Base-by-base conservation (phyloP, 1,139 yeast genomes). In the Debaryomyces singareniensis region DNA sequence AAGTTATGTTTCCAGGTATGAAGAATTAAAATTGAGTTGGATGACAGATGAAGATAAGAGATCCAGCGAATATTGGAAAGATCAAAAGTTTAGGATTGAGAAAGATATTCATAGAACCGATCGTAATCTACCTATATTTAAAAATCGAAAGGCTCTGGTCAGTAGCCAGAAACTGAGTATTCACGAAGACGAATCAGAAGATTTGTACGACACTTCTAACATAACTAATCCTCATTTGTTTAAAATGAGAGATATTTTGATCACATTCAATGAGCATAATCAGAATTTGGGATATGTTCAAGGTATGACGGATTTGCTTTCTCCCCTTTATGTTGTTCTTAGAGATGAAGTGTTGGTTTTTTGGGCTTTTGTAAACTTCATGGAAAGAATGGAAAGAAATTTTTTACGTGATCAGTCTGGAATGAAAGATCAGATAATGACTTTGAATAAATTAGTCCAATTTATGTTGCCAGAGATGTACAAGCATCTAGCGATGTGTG, bases 321-420 rank as follows among this genome's bases (percentile, higher is more conserved):
- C 96, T 0, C 97, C 97, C 1, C 56, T 91, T 4, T 93, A 87
- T 50, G 83, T 78, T 26, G 71, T 77, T 5, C 59, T 85, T 26
- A 77, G 78, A 46, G 95, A 89, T 51, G 96, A 89, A 44, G 65
- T 79, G 0, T 49, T 86, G 20, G 68, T 95, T 3, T 91, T 91
- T 52, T 87, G 96, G 94, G 81, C 91, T 12, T 91, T 91, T 59
- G 68, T 76, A 13, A 75, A 78, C 28, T 85, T 86, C 44, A 91
- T 93, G 98, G 87, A 84, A 29, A 66, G 94, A 34, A 87, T 91
- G 97, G 96, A 91, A 53, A 68, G 97, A 34, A 93, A 91, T 55
- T 91, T 89, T 52, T 63, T 89, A 20, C 71, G 95, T 32, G 96
- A 87, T 50, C 95, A 89, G 53, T 72, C 85, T 25, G 98, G 98